These are phyloP conservation scores for Penicillium sp. DNA, from an alignment of 2,329 filamentous ascomycete species.

Conservation along the genomic window DNA sequence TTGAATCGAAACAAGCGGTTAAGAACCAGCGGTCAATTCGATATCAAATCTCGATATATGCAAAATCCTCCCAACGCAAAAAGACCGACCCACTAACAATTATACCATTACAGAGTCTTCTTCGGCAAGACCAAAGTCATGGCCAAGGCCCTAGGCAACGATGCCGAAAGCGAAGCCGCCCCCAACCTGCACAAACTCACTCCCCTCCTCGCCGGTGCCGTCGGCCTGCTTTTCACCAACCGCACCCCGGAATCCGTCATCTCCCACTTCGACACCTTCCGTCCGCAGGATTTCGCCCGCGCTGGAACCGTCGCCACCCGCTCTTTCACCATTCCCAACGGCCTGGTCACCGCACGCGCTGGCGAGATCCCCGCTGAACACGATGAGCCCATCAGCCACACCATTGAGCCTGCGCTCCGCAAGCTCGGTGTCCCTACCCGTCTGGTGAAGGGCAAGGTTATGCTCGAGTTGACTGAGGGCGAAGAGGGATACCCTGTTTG, in stretches of 20 bases:
- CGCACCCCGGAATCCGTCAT: conserved; percentile 64
- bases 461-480: conserved; percentile 55
- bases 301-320: conserved; percentile 73
- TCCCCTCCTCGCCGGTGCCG: conserved; percentile 70
- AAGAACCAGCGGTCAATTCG: conserved; percentile 5
- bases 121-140: conserved; percentile 99
- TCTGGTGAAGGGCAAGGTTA: conserved; percentile 82
- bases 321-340: conserved; percentile 74
- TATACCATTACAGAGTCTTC: conserved; percentile 65
- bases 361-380: conserved; percentile 76
- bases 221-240: conserved; percentile 88
- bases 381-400: conserved; percentile 83
- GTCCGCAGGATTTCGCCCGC: conserved; percentile 83
- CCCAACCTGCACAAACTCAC: conserved; percentile 69
- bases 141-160: conserved; percentile 84
- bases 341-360: conserved; percentile 72
- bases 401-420: conserved; percentile 83
- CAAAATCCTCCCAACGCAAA: not conserved
- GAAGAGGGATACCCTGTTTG: conserved; percentile 69
- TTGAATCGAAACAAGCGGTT: conserved; percentile 1
- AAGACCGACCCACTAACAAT: conserved; percentile 1
- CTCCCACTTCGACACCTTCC: conserved; percentile 67
- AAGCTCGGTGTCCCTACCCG: conserved; percentile 85
- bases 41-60: conserved; percentile 3
- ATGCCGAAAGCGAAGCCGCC: conserved; percentile 72